These are phyloP conservation scores for Vicia sativa DNA, from an alignment of 306 rosid genomes.

Conservation along the genomic window DNA sequence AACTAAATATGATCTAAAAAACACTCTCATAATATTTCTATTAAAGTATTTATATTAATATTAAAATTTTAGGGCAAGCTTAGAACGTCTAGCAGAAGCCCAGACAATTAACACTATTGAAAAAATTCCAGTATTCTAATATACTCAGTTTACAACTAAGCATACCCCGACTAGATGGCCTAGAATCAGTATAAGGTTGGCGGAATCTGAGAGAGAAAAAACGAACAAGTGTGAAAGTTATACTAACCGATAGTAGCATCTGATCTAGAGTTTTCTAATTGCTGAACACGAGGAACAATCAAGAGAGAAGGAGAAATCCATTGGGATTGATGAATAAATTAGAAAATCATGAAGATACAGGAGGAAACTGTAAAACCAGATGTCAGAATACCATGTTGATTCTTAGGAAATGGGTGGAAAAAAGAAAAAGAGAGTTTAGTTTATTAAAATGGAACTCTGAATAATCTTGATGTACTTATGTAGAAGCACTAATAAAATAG, in stretches of 20 bases:
- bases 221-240: background rate
- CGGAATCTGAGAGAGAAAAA: background rate
- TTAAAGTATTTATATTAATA: background rate
- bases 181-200: background rate
- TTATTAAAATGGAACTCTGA: too few species aligned
- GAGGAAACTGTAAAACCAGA: conserved; percentile 4
- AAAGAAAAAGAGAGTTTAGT: background rate
- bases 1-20: conserved; percentile 19
- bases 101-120: background rate
- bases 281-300: background rate
- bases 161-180: background rate
- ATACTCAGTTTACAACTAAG: background rate
- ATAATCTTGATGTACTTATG: background rate
- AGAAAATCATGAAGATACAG: background rate
- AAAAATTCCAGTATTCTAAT: conserved; percentile 1
- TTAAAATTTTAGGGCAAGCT: too few species aligned
- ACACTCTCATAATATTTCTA: conserved; percentile 15
- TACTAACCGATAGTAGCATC: too few species aligned
- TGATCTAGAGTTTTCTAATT: too few species aligned
- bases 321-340: conserved; percentile 1
- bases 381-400: conserved; percentile 21
- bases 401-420: background rate
- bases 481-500: background rate
- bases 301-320: background rate
- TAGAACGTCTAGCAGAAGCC: background rate